Conservation (phyloP, 805 yeast species). For the Ascoidea tarda region DNA sequence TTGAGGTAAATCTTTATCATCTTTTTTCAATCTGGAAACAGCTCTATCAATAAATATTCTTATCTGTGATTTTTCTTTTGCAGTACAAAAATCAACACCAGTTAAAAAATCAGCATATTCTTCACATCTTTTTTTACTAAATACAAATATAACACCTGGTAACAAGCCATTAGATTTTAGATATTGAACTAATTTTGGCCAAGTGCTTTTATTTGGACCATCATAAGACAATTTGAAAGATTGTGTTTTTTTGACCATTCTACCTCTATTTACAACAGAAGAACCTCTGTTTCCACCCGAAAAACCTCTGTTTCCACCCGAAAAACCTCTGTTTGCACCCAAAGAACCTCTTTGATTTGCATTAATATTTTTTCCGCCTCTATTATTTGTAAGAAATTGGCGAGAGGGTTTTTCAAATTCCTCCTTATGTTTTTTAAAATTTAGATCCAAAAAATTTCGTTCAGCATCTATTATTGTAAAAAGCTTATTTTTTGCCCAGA, state of each 20-base stretch:
- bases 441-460: constrained; percentile 51
- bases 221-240: constrained; percentile 22
- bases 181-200: constrained; percentile 61
- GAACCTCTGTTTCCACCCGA: constrained; percentile 21
- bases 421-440: constrained; percentile 47
- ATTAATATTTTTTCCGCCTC: constrained; percentile 13
- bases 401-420: constrained; percentile 22
- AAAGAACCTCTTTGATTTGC: constrained; percentile 10
- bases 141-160: constrained; percentile 89
- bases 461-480: constrained; percentile 63
- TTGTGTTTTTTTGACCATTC: constrained; percentile 13
- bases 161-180: constrained; percentile 54
- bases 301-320: constrained; percentile 19
- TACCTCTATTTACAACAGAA: constrained; percentile 16
- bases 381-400: constrained; percentile 16
- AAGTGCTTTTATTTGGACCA: constrained; percentile 68
- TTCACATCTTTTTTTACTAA: constrained; percentile 87
- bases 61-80: constrained; percentile 80
- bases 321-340: constrained; percentile 15
- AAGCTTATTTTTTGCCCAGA: constrained; percentile 70
- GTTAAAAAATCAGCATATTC: constrained; percentile 74
- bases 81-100: constrained; percentile 65
- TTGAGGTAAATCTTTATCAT: constrained; percentile 89
- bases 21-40: constrained; percentile 72
- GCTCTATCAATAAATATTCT: constrained; percentile 90